Base-by-base conservation (phyloP, 1,284 basidiomycete species). In the Fomitopsis betulina region DNA sequence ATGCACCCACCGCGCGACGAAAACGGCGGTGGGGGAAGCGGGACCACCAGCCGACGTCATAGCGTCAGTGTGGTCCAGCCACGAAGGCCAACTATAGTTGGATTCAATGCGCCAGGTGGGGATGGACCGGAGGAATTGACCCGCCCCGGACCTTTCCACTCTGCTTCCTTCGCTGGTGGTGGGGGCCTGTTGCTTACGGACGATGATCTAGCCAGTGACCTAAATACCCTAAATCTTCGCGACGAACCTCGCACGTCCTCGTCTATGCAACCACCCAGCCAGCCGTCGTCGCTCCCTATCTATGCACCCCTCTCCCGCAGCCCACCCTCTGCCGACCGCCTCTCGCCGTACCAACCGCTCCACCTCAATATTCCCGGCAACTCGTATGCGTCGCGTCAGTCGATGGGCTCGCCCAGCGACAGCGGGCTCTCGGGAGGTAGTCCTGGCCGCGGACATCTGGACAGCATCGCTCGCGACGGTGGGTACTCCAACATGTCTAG, bases 61-160 rank as follows among this genome's bases (percentile, higher is more conserved):
- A 92, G 89, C 60, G 92, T 96, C 62, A 93, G 89, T 58, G 85
- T 94, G 59, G 89, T 94, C 17, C 89, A 87, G 68, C 86, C 88
- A 0, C 78, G 88, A 15, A 74, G 86, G 59, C 85, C 84, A 4
- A 82, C 82, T 57, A 75, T 86, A 59, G 79, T 87, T 23, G 84
- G 86, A 9, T 88, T 92, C 70, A 84, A 83, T 62, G 84, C 80
- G 0, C 81, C 84, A 0, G 81, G 79, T 13, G 70, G 68, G 30
- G 80, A 82, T 49, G 69, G 68, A 30, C 67, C 72, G 42, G 82
- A 86, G 40, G 83, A 83, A 42, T 67, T 72, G 25, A 67, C 60
- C 23, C 76, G 74, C 3, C 67, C 77, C 2, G 66, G 64, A 8
- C 51, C 60, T 35, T 69, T 66, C 56, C 67, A 68, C 33, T 65